Percentiles rank a stretch among this genome's conserved stretches.
Evolutionary conservation across 352 stramenopile species (phyloP).

Genomic region (Globisporangium orthogonon): DNA sequence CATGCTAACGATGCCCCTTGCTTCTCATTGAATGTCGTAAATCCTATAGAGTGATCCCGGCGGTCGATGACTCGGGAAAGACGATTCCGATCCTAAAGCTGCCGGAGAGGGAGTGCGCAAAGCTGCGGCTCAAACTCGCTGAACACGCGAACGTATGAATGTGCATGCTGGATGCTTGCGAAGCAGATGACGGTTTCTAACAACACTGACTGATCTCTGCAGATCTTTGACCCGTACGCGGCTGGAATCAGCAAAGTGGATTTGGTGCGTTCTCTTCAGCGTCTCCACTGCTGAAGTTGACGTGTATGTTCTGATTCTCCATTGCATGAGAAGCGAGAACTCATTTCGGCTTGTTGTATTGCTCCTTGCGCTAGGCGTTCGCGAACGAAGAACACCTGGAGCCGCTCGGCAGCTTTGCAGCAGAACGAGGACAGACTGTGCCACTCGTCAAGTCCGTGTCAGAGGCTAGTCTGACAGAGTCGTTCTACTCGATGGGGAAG

Average conservation of each 20-base stretch:
- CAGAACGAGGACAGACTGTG: slow-evolving; percentile 64
- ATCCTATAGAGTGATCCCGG: slow-evolving; percentile 58
- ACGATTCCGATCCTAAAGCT: slow-evolving; percentile 60
- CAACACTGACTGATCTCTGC: not conserved
- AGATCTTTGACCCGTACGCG: slow-evolving; percentile 83
- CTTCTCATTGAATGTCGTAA: not conserved
- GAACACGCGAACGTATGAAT: slow-evolving; percentile 48
- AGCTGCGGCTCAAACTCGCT: slow-evolving; percentile 52
- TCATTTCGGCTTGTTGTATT: not conserved
- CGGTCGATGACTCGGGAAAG: slow-evolving; percentile 61
- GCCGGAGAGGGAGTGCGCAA: slow-evolving; percentile 59
- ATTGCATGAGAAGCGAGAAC: not conserved
- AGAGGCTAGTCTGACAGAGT: slow-evolving; percentile 42
- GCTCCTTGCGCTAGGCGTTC: slow-evolving; percentile 46
- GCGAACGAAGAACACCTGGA: slow-evolving; percentile 78
- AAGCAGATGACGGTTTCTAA: not conserved
- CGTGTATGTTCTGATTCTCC: not conserved
- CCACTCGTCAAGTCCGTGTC: slow-evolving; percentile 52
- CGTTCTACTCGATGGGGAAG: slow-evolving; percentile 62
- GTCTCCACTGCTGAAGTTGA: not conserved
- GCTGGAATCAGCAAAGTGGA: slow-evolving; percentile 64
- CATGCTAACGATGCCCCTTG: slow-evolving; percentile 1
- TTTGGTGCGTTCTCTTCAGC: slow-evolving; percentile 22
- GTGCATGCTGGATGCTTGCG: not conserved
- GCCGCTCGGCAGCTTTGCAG: slow-evolving; percentile 64